Evolutionary conservation across 139 green algal genomes (phyloP).

Genomic region (Chlorella sorokiniana): DNA sequence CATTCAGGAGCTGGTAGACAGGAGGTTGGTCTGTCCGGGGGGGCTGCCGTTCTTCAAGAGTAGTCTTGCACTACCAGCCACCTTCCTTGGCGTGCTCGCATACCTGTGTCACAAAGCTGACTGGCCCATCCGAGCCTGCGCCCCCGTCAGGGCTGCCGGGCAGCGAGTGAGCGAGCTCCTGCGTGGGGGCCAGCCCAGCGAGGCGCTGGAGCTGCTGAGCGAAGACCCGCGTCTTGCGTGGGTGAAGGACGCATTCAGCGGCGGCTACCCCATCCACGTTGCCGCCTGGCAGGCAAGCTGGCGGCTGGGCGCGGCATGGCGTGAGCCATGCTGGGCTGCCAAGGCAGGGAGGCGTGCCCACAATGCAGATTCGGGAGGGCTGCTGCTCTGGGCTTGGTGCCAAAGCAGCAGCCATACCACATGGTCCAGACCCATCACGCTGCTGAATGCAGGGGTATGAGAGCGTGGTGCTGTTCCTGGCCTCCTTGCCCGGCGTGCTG

Average conservation of each 20-base stretch:
- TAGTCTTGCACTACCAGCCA: neutral
- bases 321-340: slow-evolving; percentile 8
- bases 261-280: slow-evolving; percentile 51
- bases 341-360: neutral
- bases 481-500: slow-evolving; percentile 31
- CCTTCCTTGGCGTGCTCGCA: neutral
- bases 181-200: neutral
- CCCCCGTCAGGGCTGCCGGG: neutral
- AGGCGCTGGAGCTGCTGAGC: slow-evolving; percentile 29
- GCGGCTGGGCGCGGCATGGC: no score
- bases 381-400: neutral
- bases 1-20: slow-evolving; percentile 30
- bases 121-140: no score
- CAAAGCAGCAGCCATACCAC: neutral
- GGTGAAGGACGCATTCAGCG: slow-evolving; percentile 41
- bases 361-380: neutral
- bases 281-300: slow-evolving; percentile 42
- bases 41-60: no score
- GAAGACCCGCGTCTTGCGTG: slow-evolving; percentile 33
- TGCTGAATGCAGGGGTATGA: slow-evolving; percentile 8
- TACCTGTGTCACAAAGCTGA: no score
- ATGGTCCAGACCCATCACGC: neutral
- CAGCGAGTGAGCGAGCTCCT: slow-evolving; percentile 25
- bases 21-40: no score
- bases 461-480: slow-evolving; percentile 25